Base-by-base conservation (phyloP, 805 yeast genomes). In the Nakazawaea ambrosiae region DNA sequence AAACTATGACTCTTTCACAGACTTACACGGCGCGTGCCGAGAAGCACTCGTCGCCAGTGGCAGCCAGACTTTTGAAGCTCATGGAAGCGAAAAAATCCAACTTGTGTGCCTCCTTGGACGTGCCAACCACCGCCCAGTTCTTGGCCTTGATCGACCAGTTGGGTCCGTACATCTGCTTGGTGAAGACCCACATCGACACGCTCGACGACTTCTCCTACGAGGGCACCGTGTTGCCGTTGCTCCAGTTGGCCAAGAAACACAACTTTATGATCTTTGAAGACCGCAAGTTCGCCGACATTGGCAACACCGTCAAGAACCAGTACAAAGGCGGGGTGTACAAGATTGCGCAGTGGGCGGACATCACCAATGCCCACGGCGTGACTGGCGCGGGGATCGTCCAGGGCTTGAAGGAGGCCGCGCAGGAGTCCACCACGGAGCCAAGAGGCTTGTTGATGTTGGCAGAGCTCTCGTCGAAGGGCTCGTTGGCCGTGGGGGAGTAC, bases 231-330 rank as follows among this genome's bases (percentile, higher is more conserved):
- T 60, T 60, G 5, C 97, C 97, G 1, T 64, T 92, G 45, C 60
- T 81, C 42, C 75, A 55, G 37, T 66, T 92, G 23, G 75, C 96
- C 16, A 64, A 75, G 49, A 87, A 88, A 54, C 90, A 89, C 65
- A 76, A 82, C 46, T 92, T 92, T 53, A 63, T 92, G 69, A 81
- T 92, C 47, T 92, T 92, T 55, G 99, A 92, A 63, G 99, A 92
- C 63, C 74, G 99, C 46, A 92, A 92, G 63, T 92, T 92, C 61
- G 98, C 99, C 18, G 99, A 92, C 60, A 92, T 92, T 50, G 99
- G 99, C 14, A 87, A 89, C 54, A 92, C 98, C 1, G 98, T 92
- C 38, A 89, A 90, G 63, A 74, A 86, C 31, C 98, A 92, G 61
- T 92, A 90, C 60, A 66, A 83, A 23, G 86, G 94, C 27, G 98